These are phyloP conservation scores for Diaporthe velutina DNA, from an alignment of 2,329 filamentous ascomycete species.

Conservation along the genomic window DNA sequence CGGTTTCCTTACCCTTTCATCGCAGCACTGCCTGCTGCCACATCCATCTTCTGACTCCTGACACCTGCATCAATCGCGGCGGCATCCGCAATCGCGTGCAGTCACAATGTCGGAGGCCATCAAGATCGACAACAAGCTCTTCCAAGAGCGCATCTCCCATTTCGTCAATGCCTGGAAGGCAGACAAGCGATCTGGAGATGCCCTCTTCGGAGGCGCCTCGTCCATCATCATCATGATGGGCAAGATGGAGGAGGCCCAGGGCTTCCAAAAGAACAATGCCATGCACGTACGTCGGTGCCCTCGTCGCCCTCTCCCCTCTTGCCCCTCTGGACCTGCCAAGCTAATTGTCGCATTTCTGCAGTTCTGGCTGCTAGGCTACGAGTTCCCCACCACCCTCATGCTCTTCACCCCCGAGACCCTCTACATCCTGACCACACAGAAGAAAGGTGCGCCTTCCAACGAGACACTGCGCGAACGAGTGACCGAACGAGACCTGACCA, in stretches of 20 bases:
- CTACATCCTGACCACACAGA: constrained; percentile 94
- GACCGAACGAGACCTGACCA: constrained; percentile 48
- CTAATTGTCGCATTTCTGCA: constrained; percentile 53
- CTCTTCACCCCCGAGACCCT: constrained; percentile 89
- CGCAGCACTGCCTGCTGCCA: constrained; percentile 38
- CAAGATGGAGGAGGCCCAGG: constrained; percentile 89
- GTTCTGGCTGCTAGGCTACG: constrained; percentile 99
- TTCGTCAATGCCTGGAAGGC: constrained; percentile 95
- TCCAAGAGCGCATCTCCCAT: constrained; percentile 91
- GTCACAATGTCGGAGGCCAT: constrained; percentile 78
- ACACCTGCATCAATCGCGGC: constrained; percentile 36
- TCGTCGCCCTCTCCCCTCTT: background rate
- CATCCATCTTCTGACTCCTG: constrained; percentile 35
- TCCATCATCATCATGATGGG: constrained; percentile 94
- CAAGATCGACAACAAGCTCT: constrained; percentile 92
- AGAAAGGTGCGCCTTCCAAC: constrained; percentile 78
- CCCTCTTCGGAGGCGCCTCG: constrained; percentile 85
- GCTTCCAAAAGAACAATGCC: constrained; percentile 96
- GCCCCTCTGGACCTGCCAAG: constrained; percentile 14
- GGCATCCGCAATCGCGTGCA: constrained; percentile 42
- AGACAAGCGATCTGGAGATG: constrained; percentile 90
- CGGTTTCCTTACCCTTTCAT: constrained; percentile 24
- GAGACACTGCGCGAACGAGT: background rate
- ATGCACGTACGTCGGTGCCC: constrained; percentile 77
- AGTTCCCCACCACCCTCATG: constrained; percentile 96